These are phyloP conservation scores for Stephanodiscus minutulus DNA, from an alignment of 108 stramenopile genomes.

Conservation along the genomic window DNA sequence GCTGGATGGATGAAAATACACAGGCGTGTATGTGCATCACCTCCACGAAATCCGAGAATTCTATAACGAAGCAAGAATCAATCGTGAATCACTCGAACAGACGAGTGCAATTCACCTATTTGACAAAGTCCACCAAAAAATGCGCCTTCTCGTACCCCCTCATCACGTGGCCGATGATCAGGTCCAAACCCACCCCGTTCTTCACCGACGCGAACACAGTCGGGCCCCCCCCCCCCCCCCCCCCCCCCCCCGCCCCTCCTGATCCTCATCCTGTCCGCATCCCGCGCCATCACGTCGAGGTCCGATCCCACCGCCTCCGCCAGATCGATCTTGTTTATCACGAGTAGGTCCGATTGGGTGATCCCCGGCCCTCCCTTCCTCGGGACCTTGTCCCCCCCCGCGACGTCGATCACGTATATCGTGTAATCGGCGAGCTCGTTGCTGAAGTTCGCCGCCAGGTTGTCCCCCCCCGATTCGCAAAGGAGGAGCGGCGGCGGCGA, in stretches of 20 bases:
- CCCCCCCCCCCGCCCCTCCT: background rate
- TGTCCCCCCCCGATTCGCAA: slow-evolving; percentile 97
- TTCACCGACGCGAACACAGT: slow-evolving; percentile 94
- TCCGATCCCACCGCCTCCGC: slow-evolving; percentile 97
- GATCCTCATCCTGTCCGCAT: slow-evolving; percentile 89
- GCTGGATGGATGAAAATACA: too few species aligned
- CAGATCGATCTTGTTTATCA: slow-evolving; percentile 98
- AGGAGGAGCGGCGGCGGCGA: slow-evolving; percentile 70
- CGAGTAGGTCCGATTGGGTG: slow-evolving; percentile 92
- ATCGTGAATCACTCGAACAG: background rate
- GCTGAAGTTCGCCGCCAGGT: slow-evolving; percentile 96
- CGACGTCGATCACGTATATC: slow-evolving; percentile 98
- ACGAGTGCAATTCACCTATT: slow-evolving; percentile 8
- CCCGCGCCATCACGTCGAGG: slow-evolving; percentile 92
- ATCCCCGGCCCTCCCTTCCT: slow-evolving; percentile 99
- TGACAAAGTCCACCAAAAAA: slow-evolving; percentile 18
- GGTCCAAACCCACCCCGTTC: slow-evolving; percentile 73
- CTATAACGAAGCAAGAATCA: too few species aligned
- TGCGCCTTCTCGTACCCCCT: slow-evolving; percentile 50
- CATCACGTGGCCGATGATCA: slow-evolving; percentile 71
- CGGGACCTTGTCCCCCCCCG: slow-evolving; percentile 98
- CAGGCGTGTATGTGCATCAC: too few species aligned
- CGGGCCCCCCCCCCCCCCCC: slow-evolving; percentile 60
- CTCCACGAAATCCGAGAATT: too few species aligned
- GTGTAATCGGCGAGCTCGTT: slow-evolving; percentile 96